Evolutionary conservation across 2,329 filamentous ascomycete genomes (phyloP), one percentile per base, ranked within the genome.

Genomic region (Arthrobotrys musiformis): DNA sequence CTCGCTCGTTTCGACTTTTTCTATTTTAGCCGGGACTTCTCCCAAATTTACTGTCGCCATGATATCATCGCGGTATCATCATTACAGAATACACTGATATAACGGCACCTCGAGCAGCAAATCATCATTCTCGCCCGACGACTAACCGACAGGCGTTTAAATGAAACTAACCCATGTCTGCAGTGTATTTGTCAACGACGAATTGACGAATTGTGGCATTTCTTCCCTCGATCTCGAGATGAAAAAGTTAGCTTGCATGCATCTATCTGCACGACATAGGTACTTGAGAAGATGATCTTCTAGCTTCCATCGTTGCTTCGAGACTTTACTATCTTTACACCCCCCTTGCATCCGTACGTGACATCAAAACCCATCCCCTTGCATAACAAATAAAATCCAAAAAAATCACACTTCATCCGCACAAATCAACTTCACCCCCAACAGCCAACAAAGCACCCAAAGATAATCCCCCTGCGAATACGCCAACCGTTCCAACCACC

Each of bases 391-490:
- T n/a, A n/a, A n/a, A n/a, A n/a, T 50, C n/a, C 46, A 17, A n/a
- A 33, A 40, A 40, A n/a, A 24, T 19, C 50, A 26, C 2, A 6
- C 42, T 19, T 24, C 24, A 58, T 72, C 68, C 28, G 68, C 68
- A 58, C 44, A 72, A 26, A 72, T 42, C 58, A 72, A 37, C 13
- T 8, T 64, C 6, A 73, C 50, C 19, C 69, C 69, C 11, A 73
- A 35, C 48, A 73, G 26, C 48, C 64, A 40, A 28, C 69, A 73
- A 9, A 73, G 40, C 48, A 73, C 19, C 26, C 63, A 73, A 40
- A 73, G n/a, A 60, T 73, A 73, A 50, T 73, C 69, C 0, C 69
- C 69, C 50, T 73, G 69, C 60, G 60, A 73, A 52, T 73, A 73
- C 40, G 61, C 60, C 40, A 73, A 22, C 42, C 69, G 33, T 24